These are phyloP conservation scores for Clitopilus hobsonii DNA, from an alignment of 768 basidiomycete genomes.

Conservation along the genomic window DNA sequence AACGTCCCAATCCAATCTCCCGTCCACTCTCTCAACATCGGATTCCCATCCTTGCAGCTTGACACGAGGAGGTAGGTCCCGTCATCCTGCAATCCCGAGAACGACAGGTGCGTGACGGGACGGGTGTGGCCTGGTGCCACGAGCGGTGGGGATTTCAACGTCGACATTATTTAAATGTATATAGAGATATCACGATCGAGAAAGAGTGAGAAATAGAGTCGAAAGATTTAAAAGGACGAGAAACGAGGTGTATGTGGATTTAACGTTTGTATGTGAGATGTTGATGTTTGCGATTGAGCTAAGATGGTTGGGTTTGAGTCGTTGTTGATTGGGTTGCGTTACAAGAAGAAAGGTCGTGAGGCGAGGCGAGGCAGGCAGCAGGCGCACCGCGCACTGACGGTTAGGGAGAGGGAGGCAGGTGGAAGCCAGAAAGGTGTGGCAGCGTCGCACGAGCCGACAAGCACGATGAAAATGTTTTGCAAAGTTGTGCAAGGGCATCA, in stretches of 20 bases:
- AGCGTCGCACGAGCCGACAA: not conserved
- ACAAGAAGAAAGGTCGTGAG: conserved; percentile 28
- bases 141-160: conserved; percentile 67
- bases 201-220: too few relatives aligned
- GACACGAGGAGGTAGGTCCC: conserved; percentile 87
- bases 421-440: conserved; percentile 14
- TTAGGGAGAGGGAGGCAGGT: conserved; percentile 17
- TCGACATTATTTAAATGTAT: conserved; percentile 42
- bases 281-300: not conserved
- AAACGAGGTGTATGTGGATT: too few relatives aligned
- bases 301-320: not conserved
- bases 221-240: too few relatives aligned
- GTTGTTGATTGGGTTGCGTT: conserved; percentile 17
- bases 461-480: not conserved
- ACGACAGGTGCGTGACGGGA: conserved; percentile 91
- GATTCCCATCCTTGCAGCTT: conserved; percentile 98
- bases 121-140: conserved; percentile 84
- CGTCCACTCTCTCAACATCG: conserved; percentile 95
- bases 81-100: conserved; percentile 83
- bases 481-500: not conserved
- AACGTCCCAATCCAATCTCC: conserved; percentile 99
- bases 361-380: conserved; percentile 22
- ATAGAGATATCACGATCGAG: conserved; percentile 7
- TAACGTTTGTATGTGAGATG: too few relatives aligned
- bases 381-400: conserved; percentile 48